A percentile compares a stretch with the other conserved stretches of the same genome.
These are phyloP conservation scores for Ascoidea tarda DNA, from an alignment of 805 yeast genomes.

Conservation along the genomic window DNA sequence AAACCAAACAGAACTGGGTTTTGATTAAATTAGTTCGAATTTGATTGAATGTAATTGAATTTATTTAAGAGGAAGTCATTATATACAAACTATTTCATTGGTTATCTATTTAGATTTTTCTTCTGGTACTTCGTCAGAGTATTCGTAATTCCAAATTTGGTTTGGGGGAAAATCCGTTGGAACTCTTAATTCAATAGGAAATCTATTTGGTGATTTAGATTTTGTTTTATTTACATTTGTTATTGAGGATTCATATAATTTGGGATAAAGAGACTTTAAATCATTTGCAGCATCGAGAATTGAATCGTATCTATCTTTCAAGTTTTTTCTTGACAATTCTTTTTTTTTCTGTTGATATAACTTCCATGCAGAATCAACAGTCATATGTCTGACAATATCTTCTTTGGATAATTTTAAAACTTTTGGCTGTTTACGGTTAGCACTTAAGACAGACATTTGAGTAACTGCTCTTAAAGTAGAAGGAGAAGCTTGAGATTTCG, in stretches of 20 bases:
- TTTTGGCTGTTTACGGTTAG: constrained; percentile 79
- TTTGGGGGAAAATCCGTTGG: constrained; percentile 88
- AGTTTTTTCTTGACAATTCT: constrained; percentile 23
- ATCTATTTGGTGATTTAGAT: constrained; percentile 42
- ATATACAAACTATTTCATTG: too few relatives aligned
- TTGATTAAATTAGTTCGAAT: too few relatives aligned
- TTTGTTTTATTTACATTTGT: constrained; percentile 9
- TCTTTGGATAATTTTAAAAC: constrained; percentile 62
- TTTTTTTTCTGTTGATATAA: constrained; percentile 39
- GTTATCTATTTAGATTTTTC: too few relatives aligned
- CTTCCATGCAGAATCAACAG: constrained; percentile 77
- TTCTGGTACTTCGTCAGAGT: constrained; percentile 2
- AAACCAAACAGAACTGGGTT: too few relatives aligned
- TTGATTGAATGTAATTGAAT: too few relatives aligned
- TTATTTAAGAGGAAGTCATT: too few relatives aligned
- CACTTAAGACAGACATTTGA: constrained; percentile 68
- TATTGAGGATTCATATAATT: constrained; percentile 48
- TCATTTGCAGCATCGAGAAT: constrained; percentile 64
- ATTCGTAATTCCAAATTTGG: constrained; percentile 63
- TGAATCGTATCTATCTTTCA: constrained; percentile 47
- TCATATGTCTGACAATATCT: constrained; percentile 73
- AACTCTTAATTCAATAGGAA: constrained; percentile 71
- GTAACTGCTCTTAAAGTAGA: constrained; percentile 32
- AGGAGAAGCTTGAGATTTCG: constrained; percentile 27
- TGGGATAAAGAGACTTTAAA: constrained; percentile 35